phyloP scores from a whole-genome alignment of 2,329 filamentous ascomycete genomes.

The Aspergillus sp. region DNA sequence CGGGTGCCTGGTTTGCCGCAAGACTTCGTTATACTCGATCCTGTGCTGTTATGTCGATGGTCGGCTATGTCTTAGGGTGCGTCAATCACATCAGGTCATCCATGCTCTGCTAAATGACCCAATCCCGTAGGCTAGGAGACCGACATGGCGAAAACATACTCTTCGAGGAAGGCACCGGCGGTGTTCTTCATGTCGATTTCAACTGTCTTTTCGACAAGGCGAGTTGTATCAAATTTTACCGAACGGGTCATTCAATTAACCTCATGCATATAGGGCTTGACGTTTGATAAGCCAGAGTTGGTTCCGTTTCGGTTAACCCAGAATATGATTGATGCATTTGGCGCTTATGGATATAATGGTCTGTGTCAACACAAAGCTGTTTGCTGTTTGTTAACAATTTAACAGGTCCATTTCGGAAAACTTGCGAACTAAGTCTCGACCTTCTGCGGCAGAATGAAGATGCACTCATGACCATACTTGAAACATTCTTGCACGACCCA shows the following conservation, averaged over 20 bases:
- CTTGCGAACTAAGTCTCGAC: slow-evolving; percentile 81
- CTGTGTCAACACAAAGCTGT: background rate
- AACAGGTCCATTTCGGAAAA: slow-evolving; percentile 77
- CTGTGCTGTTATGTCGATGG: slow-evolving; percentile 99
- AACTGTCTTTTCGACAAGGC: slow-evolving; percentile 97
- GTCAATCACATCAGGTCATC: slow-evolving; percentile 11
- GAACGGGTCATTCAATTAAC: background rate
- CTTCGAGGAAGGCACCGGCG: slow-evolving; percentile 89
- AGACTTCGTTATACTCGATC: slow-evolving; percentile 88
- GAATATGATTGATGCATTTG: slow-evolving; percentile 98
- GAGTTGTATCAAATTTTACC: background rate
- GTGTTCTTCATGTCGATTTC: slow-evolving; percentile 97
- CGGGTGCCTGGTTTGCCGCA: slow-evolving; percentile 87
- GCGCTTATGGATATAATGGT: slow-evolving; percentile 85
- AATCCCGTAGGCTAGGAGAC: slow-evolving; percentile 68
- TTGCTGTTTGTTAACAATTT: background rate
- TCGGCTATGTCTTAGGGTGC: slow-evolving; percentile 82
- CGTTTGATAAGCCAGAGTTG: slow-evolving; percentile 89
- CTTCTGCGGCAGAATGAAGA: slow-evolving; percentile 90
- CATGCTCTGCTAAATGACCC: slow-evolving; percentile 6
- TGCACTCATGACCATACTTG: slow-evolving; percentile 93
- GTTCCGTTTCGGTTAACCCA: slow-evolving; percentile 97
- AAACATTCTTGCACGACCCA: slow-evolving; percentile 95
- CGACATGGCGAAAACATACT: slow-evolving; percentile 97
- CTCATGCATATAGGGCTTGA: slow-evolving; percentile 61